Evolutionary conservation across 1,284 basidiomycete species (phyloP).

Genomic region (Pseudozyma flocculosa): DNA sequence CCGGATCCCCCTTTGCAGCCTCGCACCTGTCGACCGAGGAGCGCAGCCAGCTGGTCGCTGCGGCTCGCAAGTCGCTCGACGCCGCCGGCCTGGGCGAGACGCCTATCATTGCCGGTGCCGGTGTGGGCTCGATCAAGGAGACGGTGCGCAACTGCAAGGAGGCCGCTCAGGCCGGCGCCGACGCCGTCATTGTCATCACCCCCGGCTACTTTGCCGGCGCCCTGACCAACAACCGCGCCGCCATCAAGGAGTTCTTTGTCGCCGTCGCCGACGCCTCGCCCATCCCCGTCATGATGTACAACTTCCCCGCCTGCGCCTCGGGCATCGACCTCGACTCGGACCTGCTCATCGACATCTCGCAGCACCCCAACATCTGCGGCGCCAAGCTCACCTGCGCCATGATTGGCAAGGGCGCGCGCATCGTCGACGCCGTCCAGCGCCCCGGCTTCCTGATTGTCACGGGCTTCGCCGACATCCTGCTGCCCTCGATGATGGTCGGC

Average conservation of each 20-base stretch:
- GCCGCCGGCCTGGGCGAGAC: constrained; percentile 65
- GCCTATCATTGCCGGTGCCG: constrained; percentile 79
- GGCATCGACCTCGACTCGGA: constrained; percentile 86
- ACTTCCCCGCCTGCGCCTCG: constrained; percentile 70
- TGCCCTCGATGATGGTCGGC: constrained; percentile 31
- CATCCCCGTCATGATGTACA: constrained; percentile 85
- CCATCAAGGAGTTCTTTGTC: constrained; percentile 75
- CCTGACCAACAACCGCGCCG: constrained; percentile 64
- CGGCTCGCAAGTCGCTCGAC: constrained; percentile 73
- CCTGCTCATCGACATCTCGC: constrained; percentile 74
- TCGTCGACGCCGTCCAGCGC: constrained; percentile 67
- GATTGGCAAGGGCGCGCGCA: constrained; percentile 83
- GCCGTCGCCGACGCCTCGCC: constrained; percentile 76
- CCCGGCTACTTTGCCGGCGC: constrained; percentile 83
- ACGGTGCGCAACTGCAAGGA: constrained; percentile 72
- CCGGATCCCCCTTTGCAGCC: constrained; percentile 57
- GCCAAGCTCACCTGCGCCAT: constrained; percentile 83
- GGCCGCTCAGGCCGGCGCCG: constrained; percentile 78
- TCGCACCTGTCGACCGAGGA: constrained; percentile 77
- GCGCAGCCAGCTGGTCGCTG: constrained; percentile 69
- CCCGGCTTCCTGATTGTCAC: constrained; percentile 30
- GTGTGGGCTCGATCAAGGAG: constrained; percentile 76
- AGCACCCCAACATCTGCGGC: constrained; percentile 81
- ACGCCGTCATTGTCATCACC: constrained; percentile 77
- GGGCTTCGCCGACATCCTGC: constrained; percentile 31